Conservation (phyloP, 164 flowering plant genomes). For the Magnolia changhungtana region DNA sequence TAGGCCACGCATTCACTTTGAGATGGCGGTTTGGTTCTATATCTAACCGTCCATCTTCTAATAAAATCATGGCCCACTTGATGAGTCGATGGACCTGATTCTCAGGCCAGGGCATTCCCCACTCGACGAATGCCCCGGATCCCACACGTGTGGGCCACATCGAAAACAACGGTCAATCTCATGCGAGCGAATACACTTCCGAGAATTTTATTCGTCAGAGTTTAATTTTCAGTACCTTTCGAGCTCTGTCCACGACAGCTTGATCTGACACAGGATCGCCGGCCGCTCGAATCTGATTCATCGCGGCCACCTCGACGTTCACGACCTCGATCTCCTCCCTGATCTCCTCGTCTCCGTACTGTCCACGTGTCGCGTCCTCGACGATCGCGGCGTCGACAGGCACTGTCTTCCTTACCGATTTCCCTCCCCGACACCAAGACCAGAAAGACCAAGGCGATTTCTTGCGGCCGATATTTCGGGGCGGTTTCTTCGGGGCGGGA, state of each 20-base stretch:
- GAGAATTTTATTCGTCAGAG: too few species aligned
- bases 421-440: constrained; percentile 17
- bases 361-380: not conserved
- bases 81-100: too few species aligned
- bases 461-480: not conserved
- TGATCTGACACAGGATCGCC: not conserved
- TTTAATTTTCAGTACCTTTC: constrained; percentile 2
- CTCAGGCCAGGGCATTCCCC: too few species aligned
- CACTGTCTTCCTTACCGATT: constrained; percentile 26
- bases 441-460: constrained; percentile 2
- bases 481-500: not conserved
- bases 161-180: too few species aligned
- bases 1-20: too few species aligned
- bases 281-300: not conserved
- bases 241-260: not conserved
- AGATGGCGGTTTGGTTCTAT: too few species aligned
- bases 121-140: too few species aligned
- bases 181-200: too few species aligned
- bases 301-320: not conserved
- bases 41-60: too few species aligned
- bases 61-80: too few species aligned
- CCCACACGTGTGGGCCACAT: too few species aligned
- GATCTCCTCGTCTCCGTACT: not conserved
- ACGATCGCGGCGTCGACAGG: constrained; percentile 22
- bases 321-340: not conserved